phyloP scores from a whole-genome alignment of 495 filamentous ascomycete genomes.

The Penicillium pancosmium region DNA sequence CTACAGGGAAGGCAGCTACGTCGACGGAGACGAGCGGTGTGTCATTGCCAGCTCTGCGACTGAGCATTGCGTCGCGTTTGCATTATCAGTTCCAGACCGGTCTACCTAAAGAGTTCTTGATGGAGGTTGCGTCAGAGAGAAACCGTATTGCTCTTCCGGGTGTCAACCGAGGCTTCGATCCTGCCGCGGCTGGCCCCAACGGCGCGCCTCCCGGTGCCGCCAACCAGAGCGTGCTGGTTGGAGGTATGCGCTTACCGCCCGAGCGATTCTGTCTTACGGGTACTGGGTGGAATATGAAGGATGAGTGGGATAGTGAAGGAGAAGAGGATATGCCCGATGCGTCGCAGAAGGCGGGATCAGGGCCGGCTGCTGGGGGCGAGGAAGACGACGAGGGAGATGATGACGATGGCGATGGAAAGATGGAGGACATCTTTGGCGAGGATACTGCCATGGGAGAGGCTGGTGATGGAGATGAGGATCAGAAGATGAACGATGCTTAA shows the following conservation, averaged over 20 bases:
- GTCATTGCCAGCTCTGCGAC: slow-evolving; percentile 58
- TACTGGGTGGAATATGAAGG: slow-evolving; percentile 77
- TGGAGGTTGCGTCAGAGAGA: slow-evolving; percentile 79
- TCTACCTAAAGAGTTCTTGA: slow-evolving; percentile 81
- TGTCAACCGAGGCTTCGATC: slow-evolving; percentile 67
- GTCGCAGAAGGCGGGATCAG: slow-evolving; percentile 21
- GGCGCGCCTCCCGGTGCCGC: slow-evolving; percentile 18
- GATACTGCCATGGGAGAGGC: slow-evolving; percentile 51
- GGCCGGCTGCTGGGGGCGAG: slow-evolving; percentile 32
- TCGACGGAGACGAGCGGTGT: slow-evolving; percentile 48
- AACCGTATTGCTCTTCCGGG: slow-evolving; percentile 81
- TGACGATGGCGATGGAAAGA: slow-evolving; percentile 60
- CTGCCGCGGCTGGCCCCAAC: slow-evolving; percentile 20
- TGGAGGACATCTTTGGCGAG: slow-evolving; percentile 63
- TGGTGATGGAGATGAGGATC: slow-evolving; percentile 43
- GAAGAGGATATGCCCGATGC: slow-evolving; percentile 48
- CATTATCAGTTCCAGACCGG: slow-evolving; percentile 67
- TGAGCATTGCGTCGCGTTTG: slow-evolving; percentile 64
- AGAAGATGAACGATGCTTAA: slow-evolving; percentile 54
- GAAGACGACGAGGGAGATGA: slow-evolving; percentile 38
- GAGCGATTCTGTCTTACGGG: slow-evolving; percentile 93
- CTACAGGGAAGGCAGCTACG: slow-evolving; percentile 24
- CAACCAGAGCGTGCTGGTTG: slow-evolving; percentile 45
- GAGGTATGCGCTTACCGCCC: slow-evolving; percentile 80
- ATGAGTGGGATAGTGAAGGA: slow-evolving; percentile 71